These are phyloP conservation scores for Diutina catenulata DNA, from an alignment of 1,139 yeast species.

Conservation along the genomic window DNA sequence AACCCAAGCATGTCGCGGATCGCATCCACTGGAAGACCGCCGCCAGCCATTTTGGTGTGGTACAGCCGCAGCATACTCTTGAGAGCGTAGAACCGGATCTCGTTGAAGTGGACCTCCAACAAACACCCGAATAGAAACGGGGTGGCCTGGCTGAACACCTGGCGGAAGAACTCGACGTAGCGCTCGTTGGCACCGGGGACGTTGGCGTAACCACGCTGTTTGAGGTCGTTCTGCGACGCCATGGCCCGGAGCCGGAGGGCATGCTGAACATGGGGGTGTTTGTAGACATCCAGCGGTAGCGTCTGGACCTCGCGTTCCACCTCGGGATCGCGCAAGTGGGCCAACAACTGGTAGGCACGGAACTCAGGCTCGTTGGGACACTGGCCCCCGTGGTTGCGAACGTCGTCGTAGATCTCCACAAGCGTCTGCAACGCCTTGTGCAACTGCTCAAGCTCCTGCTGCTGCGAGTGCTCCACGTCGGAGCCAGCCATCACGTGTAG, in stretches of 20 bases:
- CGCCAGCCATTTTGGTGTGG: slow-evolving; percentile 44
- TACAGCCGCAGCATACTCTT: slow-evolving; percentile 56
- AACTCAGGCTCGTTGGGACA: slow-evolving; percentile 90
- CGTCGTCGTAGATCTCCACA: slow-evolving; percentile 77
- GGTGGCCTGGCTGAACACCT: slow-evolving; percentile 34
- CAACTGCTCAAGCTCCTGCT: slow-evolving; percentile 90
- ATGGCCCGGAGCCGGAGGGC: slow-evolving; percentile 62
- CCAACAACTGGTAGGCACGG: slow-evolving; percentile 72
- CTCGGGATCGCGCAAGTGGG: slow-evolving; percentile 79
- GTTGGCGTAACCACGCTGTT: slow-evolving; percentile 44
- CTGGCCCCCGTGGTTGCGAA: slow-evolving; percentile 53
- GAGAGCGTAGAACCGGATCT: slow-evolving; percentile 65
- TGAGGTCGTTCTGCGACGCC: slow-evolving; percentile 50
- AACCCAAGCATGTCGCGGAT: slow-evolving; percentile 52
- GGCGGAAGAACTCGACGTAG: slow-evolving; percentile 54
- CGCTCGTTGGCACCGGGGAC: slow-evolving; percentile 53
- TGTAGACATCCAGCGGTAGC: slow-evolving; percentile 47
- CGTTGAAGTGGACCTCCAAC: slow-evolving; percentile 72
- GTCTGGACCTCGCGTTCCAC: slow-evolving; percentile 65
- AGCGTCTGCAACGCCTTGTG: slow-evolving; percentile 86
- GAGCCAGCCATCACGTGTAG: slow-evolving; percentile 81
- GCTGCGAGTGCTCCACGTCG: slow-evolving; percentile 74
- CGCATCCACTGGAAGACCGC: slow-evolving; percentile 41
- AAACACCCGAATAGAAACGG: slow-evolving; percentile 69
- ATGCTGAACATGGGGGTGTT: slow-evolving; percentile 48